Evolutionary conservation across 768 basidiomycete species (phyloP), one percentile per base, ranked within the genome.

Genomic region (Mycena leptocephala): DNA sequence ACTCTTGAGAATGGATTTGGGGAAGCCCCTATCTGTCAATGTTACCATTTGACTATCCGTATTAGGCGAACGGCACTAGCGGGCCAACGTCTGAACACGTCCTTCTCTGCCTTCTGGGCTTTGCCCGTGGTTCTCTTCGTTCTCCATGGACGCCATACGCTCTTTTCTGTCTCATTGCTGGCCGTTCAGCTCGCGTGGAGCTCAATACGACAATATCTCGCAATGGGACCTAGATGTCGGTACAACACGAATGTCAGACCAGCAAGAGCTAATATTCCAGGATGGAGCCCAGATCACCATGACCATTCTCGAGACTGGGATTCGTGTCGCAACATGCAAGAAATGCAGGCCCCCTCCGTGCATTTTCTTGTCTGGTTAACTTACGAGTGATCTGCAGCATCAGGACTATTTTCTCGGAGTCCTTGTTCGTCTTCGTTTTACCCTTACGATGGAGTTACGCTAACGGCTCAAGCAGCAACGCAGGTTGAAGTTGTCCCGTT

Each of bases 231-330:
- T 72, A 24, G 64, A 76, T 30, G 55, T 46, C 7, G 64, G 56
- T 22, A 14, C 61, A 18, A 35, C 74, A 11, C 64, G 70, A 10
- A 22, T 78, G 35, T 72, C 77, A 5, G 74, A 75, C 51, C 73
- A 75, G 26, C 72, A 69, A 30, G 77, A 75, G 66, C 74, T 72
- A 28, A 32, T 78, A 13, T 67, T 68, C 56, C 56, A 78, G 74
- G 74, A 78, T 24, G 77, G 70, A 2, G 35, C 24, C 16, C 70
- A 72, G 33, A 70, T 68, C 10, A 62, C 58, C 30, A 24, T 78
- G 67, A 62, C 65, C 32, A n/a, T 78, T 20, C 61, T 74, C 28
- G 77, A 78, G 18, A 67, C 48, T 24, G 77, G 77, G 22, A 26
- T 78, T 16, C 70, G 70, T 18, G 74, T 78, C 24, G 46, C 28